phyloP scores from a whole-genome alignment of 768 basidiomycete species.

The Mycena polygramma region DNA sequence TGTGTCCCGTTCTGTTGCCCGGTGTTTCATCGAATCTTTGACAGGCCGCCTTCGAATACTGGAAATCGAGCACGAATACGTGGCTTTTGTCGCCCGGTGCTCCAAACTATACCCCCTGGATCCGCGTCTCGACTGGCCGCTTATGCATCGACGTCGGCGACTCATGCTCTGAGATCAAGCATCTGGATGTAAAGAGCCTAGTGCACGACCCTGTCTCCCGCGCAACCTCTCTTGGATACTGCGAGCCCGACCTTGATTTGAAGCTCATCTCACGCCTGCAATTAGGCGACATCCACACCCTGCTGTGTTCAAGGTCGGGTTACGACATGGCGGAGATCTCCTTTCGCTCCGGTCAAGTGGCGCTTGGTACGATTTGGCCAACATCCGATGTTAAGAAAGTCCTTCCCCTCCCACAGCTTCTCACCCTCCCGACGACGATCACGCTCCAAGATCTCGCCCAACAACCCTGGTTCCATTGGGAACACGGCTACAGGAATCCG shows the following conservation, averaged over 20 bases:
- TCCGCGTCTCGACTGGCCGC: conserved; percentile 14
- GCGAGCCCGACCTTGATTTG: background rate
- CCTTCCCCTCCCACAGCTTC: background rate
- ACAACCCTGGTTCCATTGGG: conserved; percentile 9
- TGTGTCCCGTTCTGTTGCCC: background rate
- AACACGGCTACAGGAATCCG: background rate
- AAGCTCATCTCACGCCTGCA: background rate
- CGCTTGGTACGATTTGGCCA: conserved; percentile 16
- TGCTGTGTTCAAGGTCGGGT: conserved; percentile 1
- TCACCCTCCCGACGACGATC: background rate
- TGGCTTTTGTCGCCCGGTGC: conserved; percentile 8
- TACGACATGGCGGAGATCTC: conserved; percentile 15
- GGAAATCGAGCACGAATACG: background rate
- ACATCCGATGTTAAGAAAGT: background rate
- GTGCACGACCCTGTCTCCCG: conserved; percentile 3
- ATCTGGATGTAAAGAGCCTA: conserved; percentile 7
- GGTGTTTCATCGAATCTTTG: background rate
- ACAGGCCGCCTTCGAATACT: conserved; percentile 22
- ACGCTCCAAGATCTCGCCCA: background rate
- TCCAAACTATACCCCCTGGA: conserved; percentile 17
- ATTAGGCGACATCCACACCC: conserved; percentile 13
- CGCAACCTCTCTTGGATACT: conserved; percentile 1
- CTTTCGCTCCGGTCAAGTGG: conserved; percentile 8
- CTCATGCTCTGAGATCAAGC: conserved; percentile 10
- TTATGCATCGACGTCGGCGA: conserved; percentile 20